Conservation (phyloP, 2,329 filamentous ascomycete genomes). For the Claviceps purpurea region DNA sequence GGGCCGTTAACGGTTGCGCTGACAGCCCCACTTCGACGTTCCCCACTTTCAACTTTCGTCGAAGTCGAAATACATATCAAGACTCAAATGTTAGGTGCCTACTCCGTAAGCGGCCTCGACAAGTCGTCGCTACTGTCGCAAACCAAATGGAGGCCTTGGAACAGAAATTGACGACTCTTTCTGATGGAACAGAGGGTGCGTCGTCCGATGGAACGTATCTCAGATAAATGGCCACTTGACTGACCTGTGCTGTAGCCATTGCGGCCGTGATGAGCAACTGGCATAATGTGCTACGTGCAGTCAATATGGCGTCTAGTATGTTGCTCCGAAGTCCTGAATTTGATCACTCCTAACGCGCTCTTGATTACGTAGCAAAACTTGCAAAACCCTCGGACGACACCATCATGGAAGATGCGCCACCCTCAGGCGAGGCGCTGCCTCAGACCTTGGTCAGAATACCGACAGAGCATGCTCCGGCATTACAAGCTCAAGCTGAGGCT, state of each 20-base stretch:
- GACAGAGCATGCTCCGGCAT: conserved; percentile 57
- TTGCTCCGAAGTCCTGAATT: background rate
- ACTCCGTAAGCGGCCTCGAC: background rate
- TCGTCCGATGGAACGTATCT: conserved; percentile 6
- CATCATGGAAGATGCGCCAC: conserved; percentile 15
- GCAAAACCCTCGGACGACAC: conserved; percentile 40
- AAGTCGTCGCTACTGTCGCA: conserved; percentile 36
- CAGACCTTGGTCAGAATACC: conserved; percentile 78
- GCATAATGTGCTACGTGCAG: conserved; percentile 74
- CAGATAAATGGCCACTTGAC: background rate
- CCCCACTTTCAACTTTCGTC: background rate
- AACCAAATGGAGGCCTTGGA: conserved; percentile 73
- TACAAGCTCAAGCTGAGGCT: conserved; percentile 47
- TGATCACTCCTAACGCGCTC: conserved; percentile 5
- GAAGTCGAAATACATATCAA: background rate
- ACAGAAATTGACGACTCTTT: conserved; percentile 62
- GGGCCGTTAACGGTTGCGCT: background rate
- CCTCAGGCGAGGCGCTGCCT: conserved; percentile 44
- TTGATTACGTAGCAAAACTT: conserved; percentile 46
- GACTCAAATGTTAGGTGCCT: no score
- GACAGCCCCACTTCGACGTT: conserved; percentile 14
- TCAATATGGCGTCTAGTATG: conserved; percentile 76
- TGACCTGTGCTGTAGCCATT: conserved; percentile 45
- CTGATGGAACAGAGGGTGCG: conserved; percentile 68
- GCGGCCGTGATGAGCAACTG: conserved; percentile 77